These are phyloP conservation scores for Anastatica hierochuntica DNA, from an alignment of 345 rosid species.

Conservation along the genomic window DNA sequence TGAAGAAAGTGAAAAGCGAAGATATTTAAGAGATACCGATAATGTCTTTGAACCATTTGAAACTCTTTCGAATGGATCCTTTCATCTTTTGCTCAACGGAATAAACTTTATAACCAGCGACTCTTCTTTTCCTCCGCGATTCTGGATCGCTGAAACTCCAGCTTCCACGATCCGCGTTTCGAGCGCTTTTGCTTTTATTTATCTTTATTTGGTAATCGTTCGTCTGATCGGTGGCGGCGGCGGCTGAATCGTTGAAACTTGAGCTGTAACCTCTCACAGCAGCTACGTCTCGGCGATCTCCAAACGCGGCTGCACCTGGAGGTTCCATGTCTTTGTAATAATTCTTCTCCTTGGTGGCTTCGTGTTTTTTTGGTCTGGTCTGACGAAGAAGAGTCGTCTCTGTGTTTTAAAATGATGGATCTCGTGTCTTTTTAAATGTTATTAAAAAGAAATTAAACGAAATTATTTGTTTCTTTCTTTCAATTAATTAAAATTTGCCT, in stretches of 20 bases:
- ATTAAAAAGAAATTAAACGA: neutral
- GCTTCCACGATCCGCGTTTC: conserved; percentile 28
- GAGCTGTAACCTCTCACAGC: conserved; percentile 9
- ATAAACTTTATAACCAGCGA: conserved; percentile 74
- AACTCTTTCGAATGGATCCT: conserved; percentile 74
- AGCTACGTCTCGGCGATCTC: conserved; percentile 1
- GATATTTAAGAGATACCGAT: conserved; percentile 16
- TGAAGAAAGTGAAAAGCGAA: neutral
- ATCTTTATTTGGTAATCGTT: conserved; percentile 15
- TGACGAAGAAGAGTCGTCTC: conserved; percentile 14
- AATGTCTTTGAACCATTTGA: conserved; percentile 72
- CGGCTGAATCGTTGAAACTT: conserved; percentile 11
- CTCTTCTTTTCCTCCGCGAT: conserved; percentile 84
- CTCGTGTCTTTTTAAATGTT: conserved; percentile 6
- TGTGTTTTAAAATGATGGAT: neutral
- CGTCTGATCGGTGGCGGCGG: conserved; percentile 10
- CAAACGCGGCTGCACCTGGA: no score
- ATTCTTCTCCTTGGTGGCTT: conserved; percentile 6
- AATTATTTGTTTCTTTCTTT: neutral
- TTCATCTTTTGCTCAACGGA: conserved; percentile 84
- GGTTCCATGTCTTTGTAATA: conserved; percentile 21
- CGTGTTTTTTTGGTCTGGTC: conserved; percentile 10
- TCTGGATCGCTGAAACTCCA: conserved; percentile 87
- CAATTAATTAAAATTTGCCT: neutral
- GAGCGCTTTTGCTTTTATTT: conserved; percentile 25